Evolutionary conservation across 495 filamentous ascomycete genomes (phyloP).

Genomic region (Lineolata rhizophorae): DNA sequence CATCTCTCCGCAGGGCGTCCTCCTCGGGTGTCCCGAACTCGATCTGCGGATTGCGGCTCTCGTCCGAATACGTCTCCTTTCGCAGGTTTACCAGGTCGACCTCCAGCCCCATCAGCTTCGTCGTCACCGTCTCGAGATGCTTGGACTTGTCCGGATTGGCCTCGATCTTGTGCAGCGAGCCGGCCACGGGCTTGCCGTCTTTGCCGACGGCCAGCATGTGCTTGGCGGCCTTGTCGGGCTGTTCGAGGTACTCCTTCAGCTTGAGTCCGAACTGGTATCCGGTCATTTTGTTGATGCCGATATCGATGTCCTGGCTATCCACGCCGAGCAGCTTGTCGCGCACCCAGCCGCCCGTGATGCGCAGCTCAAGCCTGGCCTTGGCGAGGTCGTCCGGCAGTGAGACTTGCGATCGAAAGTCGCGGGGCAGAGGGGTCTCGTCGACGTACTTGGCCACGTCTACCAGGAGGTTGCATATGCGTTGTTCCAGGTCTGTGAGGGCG

Average conservation of each 20-base stretch:
- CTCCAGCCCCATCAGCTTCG: constrained; percentile 65
- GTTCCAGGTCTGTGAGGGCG: constrained; percentile 41
- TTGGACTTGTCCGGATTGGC: constrained; percentile 95
- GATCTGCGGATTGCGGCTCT: constrained; percentile 77
- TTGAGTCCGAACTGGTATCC: constrained; percentile 56
- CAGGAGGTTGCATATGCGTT: constrained; percentile 44
- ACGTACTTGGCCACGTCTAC: constrained; percentile 54
- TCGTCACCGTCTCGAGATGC: constrained; percentile 84
- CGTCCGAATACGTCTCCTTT: constrained; percentile 69
- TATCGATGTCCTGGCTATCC: constrained; percentile 77
- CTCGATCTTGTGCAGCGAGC: constrained; percentile 23
- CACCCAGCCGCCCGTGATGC: constrained; percentile 97
- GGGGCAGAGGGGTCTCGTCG: constrained; percentile 14
- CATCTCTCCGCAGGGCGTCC: constrained; percentile 76
- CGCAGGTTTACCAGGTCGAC: constrained; percentile 87
- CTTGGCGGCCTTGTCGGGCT: constrained; percentile 19
- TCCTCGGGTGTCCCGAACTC: constrained; percentile 84
- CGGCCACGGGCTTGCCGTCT: constrained; percentile 13
- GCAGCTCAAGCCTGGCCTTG: constrained; percentile 28
- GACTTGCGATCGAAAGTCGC: constrained; percentile 4
- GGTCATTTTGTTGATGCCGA: constrained; percentile 87
- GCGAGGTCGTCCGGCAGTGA: constrained; percentile 21
- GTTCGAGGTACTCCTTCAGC: constrained; percentile 33
- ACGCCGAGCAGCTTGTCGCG: constrained; percentile 80
- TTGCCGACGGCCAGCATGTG: constrained; percentile 12